Evolutionary conservation across 2,329 filamentous ascomycete genomes (phyloP).

Genomic region (Aspergillus carbonarius): DNA sequence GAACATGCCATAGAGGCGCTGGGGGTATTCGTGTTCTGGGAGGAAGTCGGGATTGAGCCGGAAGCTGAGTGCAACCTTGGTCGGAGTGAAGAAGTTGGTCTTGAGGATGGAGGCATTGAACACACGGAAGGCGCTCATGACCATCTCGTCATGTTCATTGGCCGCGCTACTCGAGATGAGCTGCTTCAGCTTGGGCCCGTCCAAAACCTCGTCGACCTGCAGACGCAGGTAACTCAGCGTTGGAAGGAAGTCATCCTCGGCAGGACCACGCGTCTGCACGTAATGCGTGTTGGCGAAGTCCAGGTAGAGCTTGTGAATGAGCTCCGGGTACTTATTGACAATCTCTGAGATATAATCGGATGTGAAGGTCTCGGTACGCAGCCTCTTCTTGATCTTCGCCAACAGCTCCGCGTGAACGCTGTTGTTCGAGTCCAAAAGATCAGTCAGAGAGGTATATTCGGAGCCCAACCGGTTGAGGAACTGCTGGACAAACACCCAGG

Average conservation of each 20-base stretch:
- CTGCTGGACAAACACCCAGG: constrained; percentile 97
- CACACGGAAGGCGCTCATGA: constrained; percentile 92
- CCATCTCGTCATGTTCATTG: constrained; percentile 97
- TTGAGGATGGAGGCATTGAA: constrained; percentile 94
- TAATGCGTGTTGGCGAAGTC: constrained; percentile 88
- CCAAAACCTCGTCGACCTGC: constrained; percentile 71
- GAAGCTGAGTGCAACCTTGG: constrained; percentile 97
- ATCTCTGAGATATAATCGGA: constrained; percentile 98
- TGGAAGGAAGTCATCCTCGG: constrained; percentile 67
- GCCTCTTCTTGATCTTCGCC: constrained; percentile 89
- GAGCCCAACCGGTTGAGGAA: constrained; percentile 93
- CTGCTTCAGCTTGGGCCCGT: constrained; percentile 70
- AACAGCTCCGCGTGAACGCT: constrained; percentile 83
- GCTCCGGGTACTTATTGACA: constrained; percentile 82
- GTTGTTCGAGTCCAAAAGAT: constrained; percentile 77
- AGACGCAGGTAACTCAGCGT: constrained; percentile 67
- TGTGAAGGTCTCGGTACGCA: constrained; percentile 95
- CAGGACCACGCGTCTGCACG: constrained; percentile 60
- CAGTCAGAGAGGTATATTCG: constrained; percentile 84
- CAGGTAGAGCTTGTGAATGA: constrained; percentile 85
- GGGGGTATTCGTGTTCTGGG: constrained; percentile 87
- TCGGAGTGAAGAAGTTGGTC: constrained; percentile 97
- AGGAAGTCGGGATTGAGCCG: constrained; percentile 79
- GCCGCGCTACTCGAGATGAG: constrained; percentile 75
- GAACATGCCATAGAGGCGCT: constrained; percentile 97